Percentiles rank a stretch among this genome's conserved stretches.
These are phyloP conservation scores for Fusarium caatingaense DNA, from an alignment of 2,329 filamentous ascomycete species.

Conservation along the genomic window DNA sequence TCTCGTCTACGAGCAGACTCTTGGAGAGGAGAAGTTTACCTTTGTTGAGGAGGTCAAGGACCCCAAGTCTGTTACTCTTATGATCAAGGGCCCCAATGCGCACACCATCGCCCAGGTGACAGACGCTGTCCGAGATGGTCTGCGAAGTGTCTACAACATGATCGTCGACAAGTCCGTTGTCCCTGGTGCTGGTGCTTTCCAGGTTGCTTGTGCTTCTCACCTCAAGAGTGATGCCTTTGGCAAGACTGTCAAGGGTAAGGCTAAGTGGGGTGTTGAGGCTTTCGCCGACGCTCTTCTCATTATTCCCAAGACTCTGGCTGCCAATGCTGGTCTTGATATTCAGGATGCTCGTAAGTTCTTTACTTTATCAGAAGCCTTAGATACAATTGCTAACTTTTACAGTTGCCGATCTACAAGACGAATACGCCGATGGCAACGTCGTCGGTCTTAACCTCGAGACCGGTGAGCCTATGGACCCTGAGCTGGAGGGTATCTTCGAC, in stretches of 20 bases:
- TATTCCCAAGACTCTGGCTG: constrained; percentile 96
- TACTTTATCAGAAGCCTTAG: not conserved
- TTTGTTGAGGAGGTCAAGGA: constrained; percentile 99
- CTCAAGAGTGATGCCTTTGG: constrained; percentile 87
- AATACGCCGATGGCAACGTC: constrained; percentile 82
- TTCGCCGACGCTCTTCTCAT: constrained; percentile 95
- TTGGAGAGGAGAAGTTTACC: constrained; percentile 99
- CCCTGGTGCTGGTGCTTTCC: constrained; percentile 93
- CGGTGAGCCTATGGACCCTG: constrained; percentile 94
- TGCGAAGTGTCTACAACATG: constrained; percentile 98
- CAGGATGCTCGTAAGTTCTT: constrained; percentile 85
- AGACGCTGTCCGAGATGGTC: constrained; percentile 93
- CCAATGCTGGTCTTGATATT: constrained; percentile 95
- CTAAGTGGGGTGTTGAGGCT: constrained; percentile 93
- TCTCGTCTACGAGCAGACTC: constrained; percentile 94
- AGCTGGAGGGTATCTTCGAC: constrained; percentile 92
- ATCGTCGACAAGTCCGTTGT: constrained; percentile 98
- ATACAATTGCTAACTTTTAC: constrained; percentile 35
- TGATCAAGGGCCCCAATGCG: constrained; percentile 97
- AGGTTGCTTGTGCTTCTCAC: constrained; percentile 90
- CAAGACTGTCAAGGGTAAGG: constrained; percentile 96
- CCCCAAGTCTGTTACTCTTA: constrained; percentile 94
- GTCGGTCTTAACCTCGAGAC: constrained; percentile 89
- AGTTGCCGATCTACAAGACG: constrained; percentile 91
- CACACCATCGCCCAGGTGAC: constrained; percentile 98